phyloP scores from a whole-genome alignment of 805 yeast species.

The Saccharomycopsis guyanensis region DNA sequence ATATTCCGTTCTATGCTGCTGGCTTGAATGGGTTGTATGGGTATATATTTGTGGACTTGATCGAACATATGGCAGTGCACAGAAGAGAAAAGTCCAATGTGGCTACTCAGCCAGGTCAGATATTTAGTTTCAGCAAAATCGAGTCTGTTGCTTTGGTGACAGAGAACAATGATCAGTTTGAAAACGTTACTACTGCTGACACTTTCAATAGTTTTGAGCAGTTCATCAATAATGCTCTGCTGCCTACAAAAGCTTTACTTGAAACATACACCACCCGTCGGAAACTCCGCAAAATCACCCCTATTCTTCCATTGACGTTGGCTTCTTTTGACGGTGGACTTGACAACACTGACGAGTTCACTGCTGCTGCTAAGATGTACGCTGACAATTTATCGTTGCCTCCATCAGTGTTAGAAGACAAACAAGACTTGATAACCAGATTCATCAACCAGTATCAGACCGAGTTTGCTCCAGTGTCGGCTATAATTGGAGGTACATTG shows the following conservation, averaged over 20 bases:
- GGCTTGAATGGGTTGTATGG: slow-evolving; percentile 79
- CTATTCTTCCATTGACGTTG: slow-evolving; percentile 50
- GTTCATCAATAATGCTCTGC: slow-evolving; percentile 18
- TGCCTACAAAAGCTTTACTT: slow-evolving; percentile 22
- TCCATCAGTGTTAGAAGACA: slow-evolving; percentile 35
- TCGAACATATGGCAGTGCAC: slow-evolving; percentile 49
- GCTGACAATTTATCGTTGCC: slow-evolving; percentile 41
- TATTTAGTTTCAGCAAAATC: slow-evolving; percentile 14
- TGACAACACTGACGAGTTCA: slow-evolving; percentile 26
- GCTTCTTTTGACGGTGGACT: slow-evolving; percentile 46
- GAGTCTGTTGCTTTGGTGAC: slow-evolving; percentile 27
- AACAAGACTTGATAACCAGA: slow-evolving; percentile 33
- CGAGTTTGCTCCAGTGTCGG: slow-evolving; percentile 77
- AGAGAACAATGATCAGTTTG: slow-evolving; percentile 22
- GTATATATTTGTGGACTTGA: slow-evolving; percentile 70
- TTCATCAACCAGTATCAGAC: slow-evolving; percentile 40
- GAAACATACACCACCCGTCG: slow-evolving; percentile 25
- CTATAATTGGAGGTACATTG: slow-evolving; percentile 81
- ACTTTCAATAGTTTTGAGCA: slow-evolving; percentile 12
- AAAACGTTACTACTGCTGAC: slow-evolving; percentile 12
- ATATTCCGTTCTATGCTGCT: slow-evolving; percentile 60
- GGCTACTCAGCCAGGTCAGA: slow-evolving; percentile 43
- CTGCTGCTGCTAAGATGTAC: slow-evolving; percentile 25
- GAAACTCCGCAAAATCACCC: slow-evolving; percentile 43
- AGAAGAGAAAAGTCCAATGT: slow-evolving; percentile 43